Conservation (phyloP, 2,329 filamentous ascomycete species). For the Apiospora aurea region DNA sequence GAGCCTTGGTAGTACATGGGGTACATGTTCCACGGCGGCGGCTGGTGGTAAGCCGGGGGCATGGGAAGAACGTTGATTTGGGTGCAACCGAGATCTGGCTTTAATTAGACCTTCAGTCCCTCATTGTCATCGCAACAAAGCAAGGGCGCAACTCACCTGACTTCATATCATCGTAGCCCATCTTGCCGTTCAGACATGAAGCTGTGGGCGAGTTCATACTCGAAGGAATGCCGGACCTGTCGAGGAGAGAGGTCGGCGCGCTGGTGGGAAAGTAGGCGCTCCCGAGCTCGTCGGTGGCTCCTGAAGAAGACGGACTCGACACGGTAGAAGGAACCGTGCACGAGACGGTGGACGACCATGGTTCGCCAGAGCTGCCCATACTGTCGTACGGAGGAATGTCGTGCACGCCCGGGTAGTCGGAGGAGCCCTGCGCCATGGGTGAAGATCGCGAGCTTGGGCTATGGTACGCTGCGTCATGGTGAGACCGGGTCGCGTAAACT, state of each 20-base stretch:
- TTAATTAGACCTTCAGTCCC: slow-evolving; percentile 37
- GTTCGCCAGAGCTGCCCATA: slow-evolving; percentile 52
- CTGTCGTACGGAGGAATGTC: slow-evolving; percentile 50
- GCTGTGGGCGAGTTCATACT: slow-evolving; percentile 42
- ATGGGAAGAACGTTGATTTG: slow-evolving; percentile 42
- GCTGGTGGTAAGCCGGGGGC: slow-evolving; percentile 41
- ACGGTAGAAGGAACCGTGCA: slow-evolving; percentile 56
- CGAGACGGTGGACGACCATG: slow-evolving; percentile 54
- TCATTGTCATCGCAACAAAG: slow-evolving; percentile 27
- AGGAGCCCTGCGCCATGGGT: slow-evolving; percentile 49
- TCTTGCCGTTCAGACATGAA: slow-evolving; percentile 42
- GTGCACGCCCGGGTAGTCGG: slow-evolving; percentile 53
- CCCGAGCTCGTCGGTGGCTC: slow-evolving; percentile 55
- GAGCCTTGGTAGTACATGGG: slow-evolving; percentile 45
- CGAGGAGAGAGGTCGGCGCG: slow-evolving; percentile 53
- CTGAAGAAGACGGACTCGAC: slow-evolving; percentile 60
- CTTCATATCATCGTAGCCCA: slow-evolving; percentile 45
- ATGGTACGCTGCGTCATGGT: slow-evolving; percentile 35
- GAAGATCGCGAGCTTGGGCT: slow-evolving; percentile 52
- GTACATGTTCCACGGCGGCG: slow-evolving; percentile 45
- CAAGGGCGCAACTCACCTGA: slow-evolving; percentile 39
- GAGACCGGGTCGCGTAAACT: slow-evolving; percentile 20
- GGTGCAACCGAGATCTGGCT: slow-evolving; percentile 43
- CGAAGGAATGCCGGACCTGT: slow-evolving; percentile 39
- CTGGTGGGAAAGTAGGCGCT: slow-evolving; percentile 57